These are phyloP conservation scores for Inga leiocalycina DNA, from an alignment of 306 rosid genomes.

Conservation along the genomic window DNA sequence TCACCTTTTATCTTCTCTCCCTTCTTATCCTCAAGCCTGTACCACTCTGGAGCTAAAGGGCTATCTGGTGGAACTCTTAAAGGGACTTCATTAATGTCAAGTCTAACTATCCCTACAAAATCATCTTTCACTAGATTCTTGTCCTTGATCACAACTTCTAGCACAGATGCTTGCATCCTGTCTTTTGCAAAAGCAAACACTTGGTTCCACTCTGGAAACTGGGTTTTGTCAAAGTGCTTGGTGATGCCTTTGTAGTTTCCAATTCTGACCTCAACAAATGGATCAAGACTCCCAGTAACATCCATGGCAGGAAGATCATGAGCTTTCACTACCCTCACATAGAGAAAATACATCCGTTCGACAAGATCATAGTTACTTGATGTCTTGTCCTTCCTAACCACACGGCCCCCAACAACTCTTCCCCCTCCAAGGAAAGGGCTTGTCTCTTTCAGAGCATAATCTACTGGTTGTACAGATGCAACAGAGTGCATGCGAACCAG, in stretches of 20 bases:
- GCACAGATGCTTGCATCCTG: constrained; percentile 77
- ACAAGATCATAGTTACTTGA: constrained; percentile 88
- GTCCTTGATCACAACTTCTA: constrained; percentile 86
- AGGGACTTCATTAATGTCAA: constrained; percentile 84
- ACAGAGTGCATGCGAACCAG: constrained; percentile 66
- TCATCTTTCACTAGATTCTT: constrained; percentile 80
- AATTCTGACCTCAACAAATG: constrained; percentile 80
- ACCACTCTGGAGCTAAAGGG: constrained; percentile 93
- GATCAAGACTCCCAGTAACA: constrained; percentile 84
- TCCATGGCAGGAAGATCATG: constrained; percentile 88
- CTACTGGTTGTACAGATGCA: constrained; percentile 68
- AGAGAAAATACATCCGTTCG: constrained; percentile 83
- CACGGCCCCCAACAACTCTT: constrained; percentile 83
- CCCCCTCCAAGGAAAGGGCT: constrained; percentile 95
- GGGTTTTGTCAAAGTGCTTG: constrained; percentile 76
- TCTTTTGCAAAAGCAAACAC: constrained; percentile 90
- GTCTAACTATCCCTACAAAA: constrained; percentile 77
- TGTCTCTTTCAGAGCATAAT: constrained; percentile 85
- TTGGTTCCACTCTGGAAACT: constrained; percentile 81
- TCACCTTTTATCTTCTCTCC: constrained; percentile 82
- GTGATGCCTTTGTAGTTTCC: constrained; percentile 88
- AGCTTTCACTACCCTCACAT: constrained; percentile 87
- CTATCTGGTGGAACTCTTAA: constrained; percentile 86
- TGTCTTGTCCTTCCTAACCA: constrained; percentile 71
- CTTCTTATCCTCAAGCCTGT: constrained; percentile 70